Evolutionary conservation across 352 stramenopile genomes (phyloP).

Genomic region (Globisporangium echinulatum): DNA sequence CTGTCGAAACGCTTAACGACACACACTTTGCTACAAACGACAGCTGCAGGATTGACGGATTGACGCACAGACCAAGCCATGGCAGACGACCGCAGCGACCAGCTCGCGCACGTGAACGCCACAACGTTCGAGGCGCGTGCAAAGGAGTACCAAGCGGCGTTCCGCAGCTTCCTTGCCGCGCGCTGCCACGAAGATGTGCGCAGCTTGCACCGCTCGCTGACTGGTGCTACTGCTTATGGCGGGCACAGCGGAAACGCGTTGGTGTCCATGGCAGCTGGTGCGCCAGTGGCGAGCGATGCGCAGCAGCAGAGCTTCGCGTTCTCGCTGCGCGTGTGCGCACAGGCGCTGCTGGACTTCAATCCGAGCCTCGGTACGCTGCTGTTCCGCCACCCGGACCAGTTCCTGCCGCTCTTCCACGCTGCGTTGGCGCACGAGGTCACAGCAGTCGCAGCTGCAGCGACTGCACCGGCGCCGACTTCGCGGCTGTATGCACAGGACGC

Average conservation of each 20-base stretch:
- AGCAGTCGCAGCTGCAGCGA: constrained; percentile 8
- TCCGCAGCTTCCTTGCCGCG: constrained; percentile 14
- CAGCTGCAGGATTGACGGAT: too few species aligned
- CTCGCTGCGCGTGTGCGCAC: constrained; percentile 55
- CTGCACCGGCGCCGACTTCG: not conserved
- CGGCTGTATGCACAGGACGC: constrained; percentile 11
- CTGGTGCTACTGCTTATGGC: not conserved
- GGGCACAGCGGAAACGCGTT: not conserved
- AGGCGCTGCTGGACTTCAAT: constrained; percentile 78
- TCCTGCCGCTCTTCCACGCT: constrained; percentile 86
- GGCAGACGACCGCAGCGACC: constrained; percentile 4
- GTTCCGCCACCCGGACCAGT: constrained; percentile 81
- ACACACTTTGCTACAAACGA: too few species aligned
- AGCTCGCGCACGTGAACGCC: constrained; percentile 14
- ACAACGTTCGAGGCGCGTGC: constrained; percentile 13
- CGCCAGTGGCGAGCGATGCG: constrained; percentile 6
- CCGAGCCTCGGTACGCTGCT: constrained; percentile 78
- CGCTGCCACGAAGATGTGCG: constrained; percentile 8
- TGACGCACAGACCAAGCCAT: not conserved
- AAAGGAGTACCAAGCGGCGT: constrained; percentile 15
- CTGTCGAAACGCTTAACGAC: too few species aligned
- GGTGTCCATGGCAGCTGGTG: not conserved
- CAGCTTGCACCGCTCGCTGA: constrained; percentile 5
- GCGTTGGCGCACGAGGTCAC: constrained; percentile 54
- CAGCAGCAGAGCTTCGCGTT: constrained; percentile 32